These are phyloP conservation scores for Talinum fruticosum DNA, from an alignment of 148 eudicot genomes.

Conservation along the genomic window DNA sequence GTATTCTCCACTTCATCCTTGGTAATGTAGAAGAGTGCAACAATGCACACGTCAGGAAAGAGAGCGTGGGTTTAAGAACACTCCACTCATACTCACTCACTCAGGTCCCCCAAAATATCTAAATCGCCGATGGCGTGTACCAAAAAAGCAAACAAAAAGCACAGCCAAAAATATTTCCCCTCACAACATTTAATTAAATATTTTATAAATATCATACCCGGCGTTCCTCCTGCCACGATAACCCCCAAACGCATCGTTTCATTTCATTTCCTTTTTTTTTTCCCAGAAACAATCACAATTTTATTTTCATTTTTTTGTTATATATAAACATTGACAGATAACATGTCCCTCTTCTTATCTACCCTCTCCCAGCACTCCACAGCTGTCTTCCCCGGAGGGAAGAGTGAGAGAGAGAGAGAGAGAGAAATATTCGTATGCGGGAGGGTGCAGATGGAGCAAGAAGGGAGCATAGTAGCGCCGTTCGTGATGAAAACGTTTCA, in stretches of 20 bases:
- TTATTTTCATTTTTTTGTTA: neutral
- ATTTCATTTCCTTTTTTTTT: no score
- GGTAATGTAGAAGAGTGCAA: neutral
- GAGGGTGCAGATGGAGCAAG: conserved; percentile 9
- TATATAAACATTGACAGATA: neutral
- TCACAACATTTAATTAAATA: no score
- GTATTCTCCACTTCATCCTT: no score
- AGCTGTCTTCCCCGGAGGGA: conserved; percentile 1
- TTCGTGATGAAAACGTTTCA: conserved; percentile 72
- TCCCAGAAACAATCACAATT: no score
- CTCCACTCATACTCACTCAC: no score
- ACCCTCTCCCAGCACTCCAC: neutral
- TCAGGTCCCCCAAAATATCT: conserved; percentile 24
- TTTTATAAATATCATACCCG: conserved; percentile 7
- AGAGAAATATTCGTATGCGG: conserved; percentile 15
- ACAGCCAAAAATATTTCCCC: neutral
- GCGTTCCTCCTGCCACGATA: conserved; percentile 25
- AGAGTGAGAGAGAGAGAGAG: neutral
- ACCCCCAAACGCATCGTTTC: neutral
- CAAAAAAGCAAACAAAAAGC: conserved; percentile 16
- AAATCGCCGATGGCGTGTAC: conserved; percentile 20
- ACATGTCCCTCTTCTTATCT: neutral
- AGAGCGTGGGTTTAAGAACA: neutral
- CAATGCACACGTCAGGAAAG: neutral
- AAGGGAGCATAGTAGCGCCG: conserved; percentile 40